Evolutionary conservation across 1,284 basidiomycete genomes (phyloP).

Genomic region (Ustilago xerochloae): DNA sequence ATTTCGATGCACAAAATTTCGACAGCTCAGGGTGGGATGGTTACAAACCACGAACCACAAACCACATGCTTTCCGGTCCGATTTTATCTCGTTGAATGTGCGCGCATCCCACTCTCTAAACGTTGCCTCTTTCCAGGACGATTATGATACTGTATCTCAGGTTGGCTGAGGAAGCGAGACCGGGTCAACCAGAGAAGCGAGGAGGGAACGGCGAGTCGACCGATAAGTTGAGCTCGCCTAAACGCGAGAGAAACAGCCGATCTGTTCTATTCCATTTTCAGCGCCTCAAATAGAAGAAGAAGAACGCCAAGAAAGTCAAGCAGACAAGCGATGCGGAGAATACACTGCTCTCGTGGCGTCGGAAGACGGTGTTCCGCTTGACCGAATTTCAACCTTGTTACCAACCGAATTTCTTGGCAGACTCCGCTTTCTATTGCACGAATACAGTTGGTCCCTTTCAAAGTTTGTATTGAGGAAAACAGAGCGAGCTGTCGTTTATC

Average conservation of each 20-base stretch:
- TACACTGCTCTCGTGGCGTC: not conserved
- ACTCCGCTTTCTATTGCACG: not conserved
- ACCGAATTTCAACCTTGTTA: not conserved
- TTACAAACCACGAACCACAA: not conserved
- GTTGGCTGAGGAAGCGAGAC: no score
- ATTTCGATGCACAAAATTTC: not conserved
- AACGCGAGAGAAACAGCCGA: not conserved
- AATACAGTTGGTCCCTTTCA: not conserved
- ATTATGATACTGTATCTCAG: no score
- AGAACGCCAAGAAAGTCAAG: not conserved
- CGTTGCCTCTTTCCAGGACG: not conserved
- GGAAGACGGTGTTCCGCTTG: conserved; percentile 13
- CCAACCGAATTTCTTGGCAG: conserved; percentile 20
- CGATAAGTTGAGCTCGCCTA: not conserved
- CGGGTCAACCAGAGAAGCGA: not conserved
- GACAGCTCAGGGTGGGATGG: not conserved
- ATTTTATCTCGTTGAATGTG: not conserved
- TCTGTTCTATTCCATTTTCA: not conserved
- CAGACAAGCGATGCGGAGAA: not conserved
- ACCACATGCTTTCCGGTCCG: not conserved
- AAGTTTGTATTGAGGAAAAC: not conserved
- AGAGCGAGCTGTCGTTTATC: not conserved
- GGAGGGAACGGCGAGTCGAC: not conserved
- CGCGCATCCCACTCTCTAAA: not conserved
- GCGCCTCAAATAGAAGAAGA: not conserved